Conservation (phyloP, 495 filamentous ascomycete species). For the Aspergillus ostianus region DNA sequence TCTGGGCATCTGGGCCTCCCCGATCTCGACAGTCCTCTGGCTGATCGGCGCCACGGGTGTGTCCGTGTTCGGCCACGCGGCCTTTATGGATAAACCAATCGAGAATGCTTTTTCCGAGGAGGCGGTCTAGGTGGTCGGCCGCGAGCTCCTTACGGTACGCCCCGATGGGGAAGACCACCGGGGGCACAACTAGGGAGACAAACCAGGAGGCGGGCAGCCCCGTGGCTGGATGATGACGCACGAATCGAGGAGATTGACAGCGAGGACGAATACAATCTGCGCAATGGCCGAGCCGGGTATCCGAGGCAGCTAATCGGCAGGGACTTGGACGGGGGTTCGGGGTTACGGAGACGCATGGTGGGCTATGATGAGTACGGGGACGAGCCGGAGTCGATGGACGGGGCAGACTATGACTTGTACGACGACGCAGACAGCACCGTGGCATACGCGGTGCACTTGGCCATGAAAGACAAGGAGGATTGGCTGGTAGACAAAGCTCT, state of each 20-base stretch:
- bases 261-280: conserved; percentile 60
- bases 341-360: conserved; percentile 42
- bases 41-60: conserved; percentile 91
- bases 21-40: conserved; percentile 82
- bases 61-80: conserved; percentile 89
- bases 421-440: conserved; percentile 50
- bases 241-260: conserved; percentile 71
- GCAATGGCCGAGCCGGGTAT: conserved; percentile 25
- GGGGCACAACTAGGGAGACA: conserved; percentile 67
- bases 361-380: conserved; percentile 50
- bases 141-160: conserved; percentile 95
- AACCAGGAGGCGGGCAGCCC: conserved; percentile 56
- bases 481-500: conserved; percentile 70
- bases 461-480: conserved; percentile 66
- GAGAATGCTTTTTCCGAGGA: conserved; percentile 99
- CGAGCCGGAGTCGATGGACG: conserved; percentile 48
- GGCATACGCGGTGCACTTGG: conserved; percentile 51
- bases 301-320: conserved; percentile 26
- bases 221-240: conserved; percentile 48
- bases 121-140: conserved; percentile 99
- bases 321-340: conserved; percentile 27
- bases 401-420: conserved; percentile 54
- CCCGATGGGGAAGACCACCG: conserved; percentile 98
- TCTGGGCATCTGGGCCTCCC: conserved; percentile 77
- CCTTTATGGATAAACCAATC: conserved; percentile 97